Evolutionary conservation across 1,139 yeast species (phyloP), one percentile per base, ranked within the genome.

Genomic region (Suhomyces atakaporum): DNA sequence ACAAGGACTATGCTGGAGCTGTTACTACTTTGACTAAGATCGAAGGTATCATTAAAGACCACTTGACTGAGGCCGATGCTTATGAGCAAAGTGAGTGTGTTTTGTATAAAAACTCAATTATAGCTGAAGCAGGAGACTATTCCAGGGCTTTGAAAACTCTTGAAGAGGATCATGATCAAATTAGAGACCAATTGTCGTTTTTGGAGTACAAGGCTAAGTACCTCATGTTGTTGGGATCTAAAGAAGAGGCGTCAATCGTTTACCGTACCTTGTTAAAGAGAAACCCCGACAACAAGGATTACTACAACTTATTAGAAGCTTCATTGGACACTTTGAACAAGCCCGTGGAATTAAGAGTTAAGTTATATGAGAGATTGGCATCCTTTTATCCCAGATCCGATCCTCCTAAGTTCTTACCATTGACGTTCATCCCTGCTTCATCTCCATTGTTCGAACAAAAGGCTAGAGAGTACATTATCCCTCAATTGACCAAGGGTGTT

Each of bases 301-400:
- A 87, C 56, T 90, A 87, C 56, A 60, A 63, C 31, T 62, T 76
- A 34, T 69, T 92, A 43, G 96, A 90, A 54, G 59, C 72, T 27
- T 68, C 89, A 1, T 68, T 86, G 43, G 78, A 73, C 3, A 63
- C 77, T 11, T 57, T 62, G 11, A 52, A 56, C 23, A 53, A 49
- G 20, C 53, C 67, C 2, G 48, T 58, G 5, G 68, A 62, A 11
- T 49, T 65, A 34, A 74, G 84, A 56, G 61, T 74, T 42, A 69
- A 66, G 25, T 63, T 89, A 39, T 89, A 88, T 56, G 76, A 73
- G 33, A 81, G 78, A 47, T 66, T 90, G 45, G 73, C 77, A 2
- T 61, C 55, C 31, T 82, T 85, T 52, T 92, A 88, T 58, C 97
- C 97, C 25, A 78, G 75, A 46, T 79, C 95, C 2, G 96, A 89